Base-by-base conservation (phyloP, 2,329 filamentous ascomycete genomes). In the Fonsecaea nubica region DNA sequence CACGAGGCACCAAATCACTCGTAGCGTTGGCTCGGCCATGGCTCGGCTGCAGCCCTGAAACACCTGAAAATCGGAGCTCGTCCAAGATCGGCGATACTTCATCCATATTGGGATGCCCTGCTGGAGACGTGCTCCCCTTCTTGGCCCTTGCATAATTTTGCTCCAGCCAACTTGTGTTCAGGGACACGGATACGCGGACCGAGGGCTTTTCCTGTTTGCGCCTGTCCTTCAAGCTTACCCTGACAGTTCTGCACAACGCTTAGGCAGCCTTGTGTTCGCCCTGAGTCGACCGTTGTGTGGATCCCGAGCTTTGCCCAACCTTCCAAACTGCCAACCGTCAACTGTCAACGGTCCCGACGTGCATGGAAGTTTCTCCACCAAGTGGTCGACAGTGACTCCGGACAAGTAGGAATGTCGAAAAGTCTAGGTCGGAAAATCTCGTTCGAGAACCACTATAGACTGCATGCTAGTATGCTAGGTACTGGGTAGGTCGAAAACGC, bases 41-140 rank as follows among this genome's bases (percentile, higher is more conserved):
- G 55, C 55, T 58, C 55, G 55, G 55, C 36, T 58, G 36, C 55
- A 58, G 55, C 55, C 55, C n/a, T 45, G 55, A 58, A 58, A 58
- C 55, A 58, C 55, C 36, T 58, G 55, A 32, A 58, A 58, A 12
- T 32, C 55, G 55, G 55, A 36, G 55, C 55, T n/a, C 55, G 42
- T 12, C 36, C 55, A 58, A 58, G 55, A 58, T 58, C 55, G 55
- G 42, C 55, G 36, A 58, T 42, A 42, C 55, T 58, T 42, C 55
- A 36, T 58, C 55, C 55, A n/a, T 58, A 45, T 45, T 58, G 36
- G 21, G 55, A 25, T 58, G 55, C 18, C 55, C 55, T 42, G 30
- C 36, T 58, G 55, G 55, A 58, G 55, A 58, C 55, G 36, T 45
- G 55, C 55, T 42, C 40, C n/a, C 40, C 40, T 21, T 45, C n/a